Evolutionary conservation across 176 grass and related monocot genomes (phyloP), one percentile per base, ranked within the genome.

Genomic region (Urochloa ruziziensis): DNA sequence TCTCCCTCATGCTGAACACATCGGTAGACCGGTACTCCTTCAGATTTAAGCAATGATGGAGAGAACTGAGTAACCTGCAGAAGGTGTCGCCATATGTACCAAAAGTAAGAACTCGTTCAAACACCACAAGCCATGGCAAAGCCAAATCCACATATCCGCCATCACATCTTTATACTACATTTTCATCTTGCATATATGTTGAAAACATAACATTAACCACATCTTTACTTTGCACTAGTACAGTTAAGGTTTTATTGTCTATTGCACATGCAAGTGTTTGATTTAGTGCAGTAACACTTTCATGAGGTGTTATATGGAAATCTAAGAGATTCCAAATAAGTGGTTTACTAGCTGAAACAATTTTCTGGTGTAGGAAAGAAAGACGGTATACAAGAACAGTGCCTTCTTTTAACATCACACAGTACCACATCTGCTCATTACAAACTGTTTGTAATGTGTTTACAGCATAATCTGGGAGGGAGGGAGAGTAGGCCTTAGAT

Each of bases 21-120:
- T 30, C 91, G 93, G 67, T 94, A 95, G n/a, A 91, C 87, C 57
- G 94, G 89, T 60, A 98, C 89, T 68, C 91, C 96, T 85, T 98
- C 96, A 78, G 79, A 89, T 82, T 90, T 94, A 67, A 98, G 90
- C 19, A 90, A 79, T 32, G 96, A 93, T 24, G 96, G 96, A 63
- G 96, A 98, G 90, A 91, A 94, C 48, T 95, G 93, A 60, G 96
- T 95, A 83, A 98, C 93, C 96, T 94, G 64, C 40, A 79, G 66
- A 66, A 65, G 35, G 82, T 85, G 40, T 18, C 84, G 27, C 24
- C 54, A 73, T 44, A 52, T 19, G 1, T 27, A 65, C 60, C 13
- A 72, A 25, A 74, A 40, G 27, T 29, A 47, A 36, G 25, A 80
- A 80, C 43, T 40, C n/a, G 19, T 0, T 1, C 23, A 73, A 80